A percentile compares a stretch with the other conserved stretches of the same genome.
Evolutionary conservation across 1,139 yeast species (phyloP).

Genomic region (Keqinozyma sinolaborantium): DNA sequence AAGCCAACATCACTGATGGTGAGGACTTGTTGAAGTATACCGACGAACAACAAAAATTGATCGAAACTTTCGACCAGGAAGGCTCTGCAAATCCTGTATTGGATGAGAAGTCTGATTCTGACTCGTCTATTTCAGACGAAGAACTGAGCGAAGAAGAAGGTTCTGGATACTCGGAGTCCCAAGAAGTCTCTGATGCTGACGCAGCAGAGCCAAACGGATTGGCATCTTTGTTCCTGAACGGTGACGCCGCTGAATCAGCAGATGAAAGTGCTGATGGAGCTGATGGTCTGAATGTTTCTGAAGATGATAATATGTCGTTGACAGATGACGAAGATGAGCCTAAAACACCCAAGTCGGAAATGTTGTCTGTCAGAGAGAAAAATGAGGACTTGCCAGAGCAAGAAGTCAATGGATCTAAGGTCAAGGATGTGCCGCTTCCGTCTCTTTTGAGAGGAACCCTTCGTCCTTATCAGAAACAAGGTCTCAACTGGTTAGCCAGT

Average conservation of each 20-base stretch:
- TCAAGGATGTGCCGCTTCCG: constrained; percentile 68
- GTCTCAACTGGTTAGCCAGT: constrained; percentile 95
- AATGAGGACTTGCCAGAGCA: constrained; percentile 21
- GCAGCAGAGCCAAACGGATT: constrained; percentile 13
- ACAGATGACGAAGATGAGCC: constrained; percentile 27
- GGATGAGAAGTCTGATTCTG: constrained; percentile 6
- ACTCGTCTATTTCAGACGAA: constrained; percentile 11
- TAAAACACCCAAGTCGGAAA: constrained; percentile 23
- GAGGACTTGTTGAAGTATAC: constrained; percentile 21
- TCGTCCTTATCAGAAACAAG: constrained; percentile 93
- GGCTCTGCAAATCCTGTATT: constrained; percentile 4
- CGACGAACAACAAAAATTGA: constrained; percentile 31
- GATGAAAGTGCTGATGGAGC: constrained; percentile 15
- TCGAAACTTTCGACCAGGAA: constrained; percentile 15
- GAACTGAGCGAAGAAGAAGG: constrained; percentile 11
- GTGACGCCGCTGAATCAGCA: constrained; percentile 15
- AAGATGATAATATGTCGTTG: constrained; percentile 15
- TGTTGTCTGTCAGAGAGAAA: constrained; percentile 9
- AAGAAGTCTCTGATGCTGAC: constrained; percentile 9
- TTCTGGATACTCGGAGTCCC: constrained; percentile 9
- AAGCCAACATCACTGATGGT: constrained; percentile 4
- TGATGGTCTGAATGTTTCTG: constrained; percentile 10
- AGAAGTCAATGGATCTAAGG: constrained; percentile 46
- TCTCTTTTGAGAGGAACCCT: constrained; percentile 74
- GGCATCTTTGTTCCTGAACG: constrained; percentile 17